Conservation (phyloP, 768 basidiomycete species). For the Termitomyces bulborhizus region DNA sequence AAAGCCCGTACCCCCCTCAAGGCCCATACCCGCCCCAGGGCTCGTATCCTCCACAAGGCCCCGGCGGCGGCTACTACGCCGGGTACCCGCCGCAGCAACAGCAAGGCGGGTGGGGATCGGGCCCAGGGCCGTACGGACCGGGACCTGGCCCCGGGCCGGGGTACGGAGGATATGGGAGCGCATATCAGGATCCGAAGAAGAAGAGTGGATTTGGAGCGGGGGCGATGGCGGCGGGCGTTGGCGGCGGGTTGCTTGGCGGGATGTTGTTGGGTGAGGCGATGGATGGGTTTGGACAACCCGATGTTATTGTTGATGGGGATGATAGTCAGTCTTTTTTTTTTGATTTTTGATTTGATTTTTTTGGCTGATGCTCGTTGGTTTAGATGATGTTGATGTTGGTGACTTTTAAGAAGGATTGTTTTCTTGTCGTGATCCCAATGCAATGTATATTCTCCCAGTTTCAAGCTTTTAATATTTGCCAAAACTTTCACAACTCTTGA, state of each 20-base stretch:
- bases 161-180: constrained; percentile 17
- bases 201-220: constrained; percentile 17
- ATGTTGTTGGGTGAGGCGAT: background rate
- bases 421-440: too few relatives aligned
- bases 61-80: constrained; percentile 6
- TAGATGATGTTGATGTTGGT: background rate
- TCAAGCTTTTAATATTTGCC: too few relatives aligned
- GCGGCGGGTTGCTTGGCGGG: constrained; percentile 20
- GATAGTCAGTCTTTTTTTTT: background rate
- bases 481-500: too few relatives aligned
- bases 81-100: background rate
- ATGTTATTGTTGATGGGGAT: background rate
- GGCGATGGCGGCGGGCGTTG: constrained; percentile 6
- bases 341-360: background rate
- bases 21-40: background rate
- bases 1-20: background rate
- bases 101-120: background rate
- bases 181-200: constrained; percentile 25
- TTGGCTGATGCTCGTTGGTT: too few relatives aligned
- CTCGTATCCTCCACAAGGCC: background rate
- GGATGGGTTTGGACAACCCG: constrained; percentile 1
- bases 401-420: background rate
- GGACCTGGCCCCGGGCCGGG: background rate
- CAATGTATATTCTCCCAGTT: too few relatives aligned
- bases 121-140: background rate